phyloP scores from a whole-genome alignment of 1,139 yeast species.

The Suhomyces coccinellae region DNA sequence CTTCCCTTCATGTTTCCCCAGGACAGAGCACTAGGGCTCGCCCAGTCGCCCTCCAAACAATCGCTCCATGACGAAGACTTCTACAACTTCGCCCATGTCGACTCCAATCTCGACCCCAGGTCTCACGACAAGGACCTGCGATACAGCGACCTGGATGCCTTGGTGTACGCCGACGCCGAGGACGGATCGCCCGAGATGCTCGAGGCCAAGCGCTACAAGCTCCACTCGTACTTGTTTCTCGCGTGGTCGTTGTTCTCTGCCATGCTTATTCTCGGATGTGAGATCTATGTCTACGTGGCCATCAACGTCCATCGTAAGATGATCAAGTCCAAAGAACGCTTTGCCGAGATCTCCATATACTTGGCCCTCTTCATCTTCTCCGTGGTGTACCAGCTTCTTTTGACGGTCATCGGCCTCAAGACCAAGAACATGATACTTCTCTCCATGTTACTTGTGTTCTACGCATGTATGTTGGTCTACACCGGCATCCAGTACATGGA shows the following conservation, averaged over 20 bases:
- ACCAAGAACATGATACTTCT: slow-evolving; percentile 45
- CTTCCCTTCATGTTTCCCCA: neutral
- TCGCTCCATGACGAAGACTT: slow-evolving; percentile 12
- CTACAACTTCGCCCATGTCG: slow-evolving; percentile 16
- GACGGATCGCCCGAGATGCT: neutral
- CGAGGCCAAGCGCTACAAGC: slow-evolving; percentile 6
- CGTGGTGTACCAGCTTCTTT: slow-evolving; percentile 28
- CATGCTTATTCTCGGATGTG: slow-evolving; percentile 29
- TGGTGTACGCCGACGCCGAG: slow-evolving; percentile 4
- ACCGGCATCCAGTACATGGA: slow-evolving; percentile 54
- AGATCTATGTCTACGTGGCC: slow-evolving; percentile 37
- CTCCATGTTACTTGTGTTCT: slow-evolving; percentile 44
- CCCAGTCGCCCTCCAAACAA: slow-evolving; percentile 1
- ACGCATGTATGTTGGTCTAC: slow-evolving; percentile 50
- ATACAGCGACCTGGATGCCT: slow-evolving; percentile 4
- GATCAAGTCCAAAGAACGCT: slow-evolving; percentile 20
- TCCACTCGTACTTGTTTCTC: slow-evolving; percentile 25
- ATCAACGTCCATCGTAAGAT: slow-evolving; percentile 31
- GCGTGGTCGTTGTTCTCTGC: slow-evolving; percentile 33
- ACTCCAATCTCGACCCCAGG: neutral
- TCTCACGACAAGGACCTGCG: slow-evolving; percentile 2
- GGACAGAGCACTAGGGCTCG: neutral
- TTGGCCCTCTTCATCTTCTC: slow-evolving; percentile 33
- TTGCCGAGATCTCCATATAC: slow-evolving; percentile 22
- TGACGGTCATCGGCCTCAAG: slow-evolving; percentile 44